Conservation (phyloP, 1,284 basidiomycete species). For the Apiotrichum mycotoxinovorans region DNA sequence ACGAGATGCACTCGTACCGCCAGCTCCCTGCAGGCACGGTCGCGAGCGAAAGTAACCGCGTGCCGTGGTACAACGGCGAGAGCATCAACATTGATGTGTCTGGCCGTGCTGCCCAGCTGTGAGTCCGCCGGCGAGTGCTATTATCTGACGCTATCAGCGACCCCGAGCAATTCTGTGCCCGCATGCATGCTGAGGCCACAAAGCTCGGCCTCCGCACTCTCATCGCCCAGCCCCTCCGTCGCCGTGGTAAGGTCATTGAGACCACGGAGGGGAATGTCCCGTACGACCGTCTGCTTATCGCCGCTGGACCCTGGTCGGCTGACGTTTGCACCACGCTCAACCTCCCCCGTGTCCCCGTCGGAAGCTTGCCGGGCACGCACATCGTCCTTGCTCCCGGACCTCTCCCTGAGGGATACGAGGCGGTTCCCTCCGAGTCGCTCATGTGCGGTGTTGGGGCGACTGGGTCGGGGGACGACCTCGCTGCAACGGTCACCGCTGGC, state of each 20-base stretch:
- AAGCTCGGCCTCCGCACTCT: constrained; percentile 12
- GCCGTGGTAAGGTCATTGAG: constrained; percentile 1
- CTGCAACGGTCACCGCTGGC: constrained; percentile 1
- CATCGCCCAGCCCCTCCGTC: constrained; percentile 8
- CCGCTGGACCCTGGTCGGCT: constrained; percentile 14
- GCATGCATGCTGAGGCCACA: constrained; percentile 7
- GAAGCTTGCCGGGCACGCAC: constrained; percentile 8
- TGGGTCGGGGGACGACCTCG: not conserved
- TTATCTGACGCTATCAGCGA: constrained; percentile 1
- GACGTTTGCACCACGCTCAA: constrained; percentile 12
- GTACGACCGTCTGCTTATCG: constrained; percentile 15
- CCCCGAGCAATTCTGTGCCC: constrained; percentile 10
- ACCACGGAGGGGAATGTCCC: constrained; percentile 6
- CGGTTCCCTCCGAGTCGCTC: constrained; percentile 10
- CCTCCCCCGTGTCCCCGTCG: constrained; percentile 10
- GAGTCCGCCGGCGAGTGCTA: not conserved
- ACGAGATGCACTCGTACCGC: constrained; percentile 17
- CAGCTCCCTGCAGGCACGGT: constrained; percentile 2
- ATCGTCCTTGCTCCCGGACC: constrained; percentile 6
- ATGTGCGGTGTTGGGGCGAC: constrained; percentile 10
- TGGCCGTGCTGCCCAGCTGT: constrained; percentile 10
- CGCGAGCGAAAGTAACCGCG: not conserved
- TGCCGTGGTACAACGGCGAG: constrained; percentile 13
- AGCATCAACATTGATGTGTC: constrained; percentile 6
- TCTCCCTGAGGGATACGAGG: not conserved